Conservation (phyloP, 208 protist genomes). For the Acanthamoeba castellanii region DNA sequence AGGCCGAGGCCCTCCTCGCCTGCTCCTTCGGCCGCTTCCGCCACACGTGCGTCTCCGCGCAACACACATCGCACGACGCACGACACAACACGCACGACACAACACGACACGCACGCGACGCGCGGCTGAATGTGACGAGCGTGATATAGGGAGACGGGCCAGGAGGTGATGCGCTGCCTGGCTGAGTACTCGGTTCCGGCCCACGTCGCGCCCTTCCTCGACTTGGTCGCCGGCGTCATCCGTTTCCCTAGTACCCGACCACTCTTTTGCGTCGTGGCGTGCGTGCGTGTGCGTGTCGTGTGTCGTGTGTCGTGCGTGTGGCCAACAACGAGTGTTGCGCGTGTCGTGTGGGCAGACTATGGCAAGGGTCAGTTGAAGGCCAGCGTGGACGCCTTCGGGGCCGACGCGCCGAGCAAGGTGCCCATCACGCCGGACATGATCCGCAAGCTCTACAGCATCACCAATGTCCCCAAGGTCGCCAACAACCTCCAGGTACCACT, state of each 20-base stretch:
- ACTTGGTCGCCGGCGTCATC: slow-evolving; percentile 4
- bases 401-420: background rate
- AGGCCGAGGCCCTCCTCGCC: background rate
- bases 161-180: background rate
- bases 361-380: background rate
- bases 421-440: slow-evolving; percentile 14
- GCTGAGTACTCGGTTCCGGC: background rate
- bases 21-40: background rate
- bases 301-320: too few relatives aligned
- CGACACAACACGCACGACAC: too few relatives aligned
- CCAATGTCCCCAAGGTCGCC: background rate
- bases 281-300: too few relatives aligned
- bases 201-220: slow-evolving; percentile 5
- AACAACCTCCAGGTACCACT: slow-evolving; percentile 7
- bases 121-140: too few relatives aligned
- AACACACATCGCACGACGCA: too few relatives aligned
- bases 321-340: background rate
- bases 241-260: slow-evolving; percentile 18
- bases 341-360: background rate
- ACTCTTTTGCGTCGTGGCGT: background rate
- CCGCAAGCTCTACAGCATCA: background rate
- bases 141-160: background rate
- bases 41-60: background rate
- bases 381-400: background rate
- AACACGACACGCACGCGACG: too few relatives aligned